Conservation (phyloP, 257 asterid genomes). For the Rauvolfia tetraphylla region DNA sequence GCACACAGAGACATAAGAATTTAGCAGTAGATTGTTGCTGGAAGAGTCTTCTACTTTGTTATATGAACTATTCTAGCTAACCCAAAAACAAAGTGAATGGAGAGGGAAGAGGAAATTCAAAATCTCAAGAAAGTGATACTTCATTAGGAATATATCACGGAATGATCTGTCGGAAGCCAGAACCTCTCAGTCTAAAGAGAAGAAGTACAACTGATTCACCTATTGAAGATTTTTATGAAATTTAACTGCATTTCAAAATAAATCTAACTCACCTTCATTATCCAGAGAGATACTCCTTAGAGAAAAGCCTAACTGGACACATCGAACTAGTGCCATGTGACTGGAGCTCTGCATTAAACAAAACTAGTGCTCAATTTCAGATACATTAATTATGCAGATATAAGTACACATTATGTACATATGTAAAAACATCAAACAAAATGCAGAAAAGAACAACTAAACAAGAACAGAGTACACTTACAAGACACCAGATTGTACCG, state of each 20-base stretch:
- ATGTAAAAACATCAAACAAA: not conserved
- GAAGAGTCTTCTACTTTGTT: not conserved
- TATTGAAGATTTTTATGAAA: not conserved
- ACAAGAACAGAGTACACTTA: not conserved
- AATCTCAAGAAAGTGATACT: not conserved
- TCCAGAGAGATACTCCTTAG: slow-evolving; percentile 38
- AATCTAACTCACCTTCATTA: slow-evolving; percentile 36
- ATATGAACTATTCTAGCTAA: not conserved
- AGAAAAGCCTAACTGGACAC: slow-evolving; percentile 51
- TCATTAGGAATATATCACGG: not conserved
- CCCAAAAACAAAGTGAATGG: not conserved
- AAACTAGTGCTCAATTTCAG: not conserved
- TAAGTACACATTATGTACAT: too few species aligned
- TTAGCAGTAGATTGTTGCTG: not conserved
- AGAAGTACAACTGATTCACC: not conserved
- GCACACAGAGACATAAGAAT: not conserved
- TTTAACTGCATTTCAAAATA: not conserved
- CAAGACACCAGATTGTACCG: not conserved
- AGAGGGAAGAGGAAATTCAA: not conserved
- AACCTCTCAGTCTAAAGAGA: not conserved
- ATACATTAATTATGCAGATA: not conserved
- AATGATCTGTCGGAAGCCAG: not conserved
- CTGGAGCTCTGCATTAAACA: slow-evolving; percentile 35
- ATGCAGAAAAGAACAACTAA: not conserved
- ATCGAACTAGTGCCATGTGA: slow-evolving; percentile 42